A percentile compares a stretch with the other conserved stretches of the same genome.
phyloP scores from a whole-genome alignment of 805 yeast species.

The Yarrowia sp. region DNA sequence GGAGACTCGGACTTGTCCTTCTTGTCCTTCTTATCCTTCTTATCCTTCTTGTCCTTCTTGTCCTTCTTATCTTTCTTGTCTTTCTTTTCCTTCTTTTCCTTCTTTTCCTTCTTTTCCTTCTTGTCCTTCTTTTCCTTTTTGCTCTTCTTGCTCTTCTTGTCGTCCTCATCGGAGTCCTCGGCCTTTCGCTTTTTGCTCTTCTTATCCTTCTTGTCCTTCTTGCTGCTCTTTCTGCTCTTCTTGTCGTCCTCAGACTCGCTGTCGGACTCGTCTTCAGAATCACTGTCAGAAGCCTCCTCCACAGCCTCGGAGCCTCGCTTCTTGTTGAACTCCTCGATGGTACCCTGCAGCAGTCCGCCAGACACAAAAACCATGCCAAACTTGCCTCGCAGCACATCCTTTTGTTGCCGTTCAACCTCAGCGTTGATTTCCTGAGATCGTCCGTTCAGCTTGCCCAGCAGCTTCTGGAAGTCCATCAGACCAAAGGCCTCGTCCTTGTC shows the following conservation, averaged over 20 bases:
- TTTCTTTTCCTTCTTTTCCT: slow-evolving; percentile 47
- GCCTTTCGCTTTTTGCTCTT: slow-evolving; percentile 48
- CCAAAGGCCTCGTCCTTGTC: slow-evolving; percentile 86
- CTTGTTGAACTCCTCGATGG: slow-evolving; percentile 70
- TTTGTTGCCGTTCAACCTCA: slow-evolving; percentile 66
- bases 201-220: slow-evolving; percentile 47
- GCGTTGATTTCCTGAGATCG: slow-evolving; percentile 64
- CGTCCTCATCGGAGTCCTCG: slow-evolving; percentile 42
- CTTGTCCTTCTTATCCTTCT: slow-evolving; percentile 47
- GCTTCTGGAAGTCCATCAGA: slow-evolving; percentile 88
- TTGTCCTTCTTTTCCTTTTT: slow-evolving; percentile 45
- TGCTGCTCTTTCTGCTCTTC: slow-evolving; percentile 47
- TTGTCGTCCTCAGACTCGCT: slow-evolving; percentile 45
- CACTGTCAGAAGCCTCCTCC: slow-evolving; percentile 48
- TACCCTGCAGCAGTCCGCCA: slow-evolving; percentile 83
- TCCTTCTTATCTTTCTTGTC: slow-evolving; percentile 46
- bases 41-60: slow-evolving; percentile 45
- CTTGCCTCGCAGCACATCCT: slow-evolving; percentile 76
- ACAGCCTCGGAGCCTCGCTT: slow-evolving; percentile 15
- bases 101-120: slow-evolving; percentile 45
- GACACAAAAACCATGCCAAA: slow-evolving; percentile 88
- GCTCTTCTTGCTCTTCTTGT: slow-evolving; percentile 44
- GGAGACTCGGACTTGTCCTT: slow-evolving; percentile 44
- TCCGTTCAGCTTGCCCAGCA: slow-evolving; percentile 88
- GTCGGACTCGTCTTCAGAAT: slow-evolving; percentile 43